These are phyloP conservation scores for Rhamnella rubrinervis DNA, from an alignment of 331 rosid genomes.

Conservation along the genomic window DNA sequence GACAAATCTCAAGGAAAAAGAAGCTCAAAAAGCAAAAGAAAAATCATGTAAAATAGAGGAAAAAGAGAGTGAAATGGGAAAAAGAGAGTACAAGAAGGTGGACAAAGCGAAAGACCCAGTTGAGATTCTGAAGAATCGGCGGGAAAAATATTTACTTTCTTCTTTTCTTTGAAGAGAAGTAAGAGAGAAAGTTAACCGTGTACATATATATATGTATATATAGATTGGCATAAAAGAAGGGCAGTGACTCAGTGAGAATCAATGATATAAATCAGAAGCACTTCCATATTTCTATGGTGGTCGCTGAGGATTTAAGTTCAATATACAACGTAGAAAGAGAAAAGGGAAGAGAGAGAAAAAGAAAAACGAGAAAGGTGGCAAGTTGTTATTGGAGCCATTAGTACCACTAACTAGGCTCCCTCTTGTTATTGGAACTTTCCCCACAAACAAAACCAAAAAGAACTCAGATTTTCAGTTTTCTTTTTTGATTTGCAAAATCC, in stretches of 20 bases:
- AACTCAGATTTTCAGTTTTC: background rate
- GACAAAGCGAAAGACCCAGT: conserved; percentile 40
- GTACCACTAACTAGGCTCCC: conserved; percentile 11
- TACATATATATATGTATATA: background rate
- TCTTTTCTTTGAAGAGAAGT: conserved; percentile 63
- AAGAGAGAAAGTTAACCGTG: conserved; percentile 23
- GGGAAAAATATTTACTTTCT: conserved; percentile 34
- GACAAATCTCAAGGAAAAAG: background rate
- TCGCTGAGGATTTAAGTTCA: background rate
- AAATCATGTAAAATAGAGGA: background rate
- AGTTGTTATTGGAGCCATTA: conserved; percentile 23
- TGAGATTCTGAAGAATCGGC: conserved; percentile 39
- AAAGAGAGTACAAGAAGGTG: conserved; percentile 28
- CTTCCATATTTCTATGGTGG: conserved; percentile 9
- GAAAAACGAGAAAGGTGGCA: conserved; percentile 19
- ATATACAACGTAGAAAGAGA: background rate
- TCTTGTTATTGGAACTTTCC: background rate
- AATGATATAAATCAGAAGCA: conserved; percentile 24
- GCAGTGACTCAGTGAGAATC: conserved; percentile 17
- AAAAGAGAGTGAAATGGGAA: conserved; percentile 22
- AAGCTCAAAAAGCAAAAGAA: conserved; percentile 17
- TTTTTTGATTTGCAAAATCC: background rate
- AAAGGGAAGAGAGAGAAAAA: background rate
- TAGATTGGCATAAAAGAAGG: conserved; percentile 12
- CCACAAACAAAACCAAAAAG: no score